Conservation (phyloP, 306 rosid species). For the Dryas drummondii region DNA sequence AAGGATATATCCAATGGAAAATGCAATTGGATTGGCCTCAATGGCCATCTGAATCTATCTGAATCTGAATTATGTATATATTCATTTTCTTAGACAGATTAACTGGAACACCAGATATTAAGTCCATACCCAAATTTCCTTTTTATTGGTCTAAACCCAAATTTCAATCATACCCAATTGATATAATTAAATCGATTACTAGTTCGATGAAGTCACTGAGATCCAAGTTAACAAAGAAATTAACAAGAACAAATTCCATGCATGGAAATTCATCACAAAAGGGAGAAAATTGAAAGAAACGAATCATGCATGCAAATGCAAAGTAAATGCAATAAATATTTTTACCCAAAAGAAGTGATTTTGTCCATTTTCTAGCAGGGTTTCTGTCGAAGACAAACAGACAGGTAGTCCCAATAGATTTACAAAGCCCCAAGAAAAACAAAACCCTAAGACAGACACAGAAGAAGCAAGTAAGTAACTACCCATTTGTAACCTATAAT, state of each 20-base stretch:
- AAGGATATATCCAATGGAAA: background rate
- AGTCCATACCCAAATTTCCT: too few species aligned
- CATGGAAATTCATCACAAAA: background rate
- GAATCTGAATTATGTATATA: too few species aligned
- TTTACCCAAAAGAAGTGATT: conserved; percentile 15
- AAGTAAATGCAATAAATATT: background rate
- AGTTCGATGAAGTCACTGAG: background rate
- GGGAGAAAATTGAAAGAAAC: background rate
- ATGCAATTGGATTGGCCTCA: background rate
- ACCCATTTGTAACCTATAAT: conserved; percentile 9
- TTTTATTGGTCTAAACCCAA: too few species aligned
- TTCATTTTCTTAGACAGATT: too few species aligned
- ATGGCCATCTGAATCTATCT: background rate
- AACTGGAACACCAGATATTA: too few species aligned
- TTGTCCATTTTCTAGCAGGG: conserved; percentile 17
- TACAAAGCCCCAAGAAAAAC: conserved; percentile 23
- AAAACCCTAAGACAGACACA: background rate
- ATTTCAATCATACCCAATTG: too few species aligned
- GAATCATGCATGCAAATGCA: conserved; percentile 14
- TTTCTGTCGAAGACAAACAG: conserved; percentile 7
- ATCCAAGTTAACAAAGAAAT: too few species aligned
- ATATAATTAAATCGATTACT: background rate
- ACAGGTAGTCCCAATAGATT: conserved; percentile 15
- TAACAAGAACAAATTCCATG: too few species aligned
- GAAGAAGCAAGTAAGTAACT: background rate